Evolutionary conservation across 345 rosid genomes (phyloP), one percentile per base, ranked within the genome.

Genomic region (Gossypium arboreum): DNA sequence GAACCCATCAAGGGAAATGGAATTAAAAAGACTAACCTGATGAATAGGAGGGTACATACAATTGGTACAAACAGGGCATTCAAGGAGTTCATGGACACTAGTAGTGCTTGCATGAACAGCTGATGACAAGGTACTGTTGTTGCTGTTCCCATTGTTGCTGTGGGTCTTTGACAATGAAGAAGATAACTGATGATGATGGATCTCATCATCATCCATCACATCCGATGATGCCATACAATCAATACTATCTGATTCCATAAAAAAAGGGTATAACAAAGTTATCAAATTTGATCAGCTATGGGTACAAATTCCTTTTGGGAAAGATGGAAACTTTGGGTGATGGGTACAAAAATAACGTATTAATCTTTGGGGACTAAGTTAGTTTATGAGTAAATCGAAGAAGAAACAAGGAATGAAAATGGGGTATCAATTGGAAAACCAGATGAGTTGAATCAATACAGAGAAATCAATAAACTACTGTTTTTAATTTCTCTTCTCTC

Each of bases 41-140:
- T 94, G 94, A 75, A 94, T 94, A 0, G 98, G 98, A 77, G 98
- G 98, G 82, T 92, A 94, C 98, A 94, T 94, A 24, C 94, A 94
- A 83, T 90, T 94, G 84, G 98, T 94, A 55, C 97, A 94, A 64
- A 91, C 97, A 54, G 98, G 98, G 79, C 98, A 94, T 83, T 94
- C 98, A 57, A 94, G 93, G 82, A 94, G 89, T 85, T 94, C 98
- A 66, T 92, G 97, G 77, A 94, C 98, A 81, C 97, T 86, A 27
- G 92, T 91, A 9, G 98, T 86, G 74, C 87, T 83, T n/a, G 89
- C 86, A 63, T 85, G 88, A 80, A 85, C 79, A 72, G 81, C 80
- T 3, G 88, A 78, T 61, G 87, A 78, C 47, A 80, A 81, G 64
- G 84, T 68, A 16, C 18, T 16, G 78, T 76, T 81, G 81, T 75